Conservation (phyloP, 2,329 filamentous ascomycete species). For the Verticillium zaregamsianum region DNA sequence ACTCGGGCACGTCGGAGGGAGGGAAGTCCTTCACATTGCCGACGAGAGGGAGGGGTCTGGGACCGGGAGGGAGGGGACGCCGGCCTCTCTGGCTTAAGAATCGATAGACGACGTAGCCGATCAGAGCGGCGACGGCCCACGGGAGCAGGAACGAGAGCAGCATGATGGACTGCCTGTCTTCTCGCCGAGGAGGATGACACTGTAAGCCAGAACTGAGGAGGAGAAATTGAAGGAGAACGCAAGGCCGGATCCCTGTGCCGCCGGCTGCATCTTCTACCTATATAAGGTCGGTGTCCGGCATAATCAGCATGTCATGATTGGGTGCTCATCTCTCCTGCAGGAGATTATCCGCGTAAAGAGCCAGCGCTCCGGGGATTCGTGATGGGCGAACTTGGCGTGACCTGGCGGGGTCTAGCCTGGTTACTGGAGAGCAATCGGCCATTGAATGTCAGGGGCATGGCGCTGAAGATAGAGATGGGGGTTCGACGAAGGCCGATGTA, state of each 20-base stretch:
- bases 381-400: background rate
- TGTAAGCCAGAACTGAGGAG: background rate
- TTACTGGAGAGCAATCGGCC: background rate
- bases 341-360: background rate
- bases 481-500: too few species aligned
- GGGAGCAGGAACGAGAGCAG: background rate
- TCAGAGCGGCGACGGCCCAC: background rate
- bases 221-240: background rate
- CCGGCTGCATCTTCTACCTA: background rate
- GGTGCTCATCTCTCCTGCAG: background rate
- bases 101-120: background rate
- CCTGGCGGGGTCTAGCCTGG: background rate
- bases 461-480: too few species aligned
- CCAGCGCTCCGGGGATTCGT: background rate
- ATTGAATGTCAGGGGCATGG: too few species aligned
- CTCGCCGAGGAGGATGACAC: background rate
- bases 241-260: background rate
- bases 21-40: conserved; percentile 48
- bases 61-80: conserved; percentile 40
- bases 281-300: background rate
- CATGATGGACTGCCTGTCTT: background rate
- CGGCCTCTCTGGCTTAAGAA: background rate
- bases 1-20: conserved; percentile 22
- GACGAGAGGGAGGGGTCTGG: conserved; percentile 39
- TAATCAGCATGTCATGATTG: background rate